Base-by-base conservation (phyloP, 2,329 filamentous ascomycete species). In the Sodiomyces alkalinus region DNA sequence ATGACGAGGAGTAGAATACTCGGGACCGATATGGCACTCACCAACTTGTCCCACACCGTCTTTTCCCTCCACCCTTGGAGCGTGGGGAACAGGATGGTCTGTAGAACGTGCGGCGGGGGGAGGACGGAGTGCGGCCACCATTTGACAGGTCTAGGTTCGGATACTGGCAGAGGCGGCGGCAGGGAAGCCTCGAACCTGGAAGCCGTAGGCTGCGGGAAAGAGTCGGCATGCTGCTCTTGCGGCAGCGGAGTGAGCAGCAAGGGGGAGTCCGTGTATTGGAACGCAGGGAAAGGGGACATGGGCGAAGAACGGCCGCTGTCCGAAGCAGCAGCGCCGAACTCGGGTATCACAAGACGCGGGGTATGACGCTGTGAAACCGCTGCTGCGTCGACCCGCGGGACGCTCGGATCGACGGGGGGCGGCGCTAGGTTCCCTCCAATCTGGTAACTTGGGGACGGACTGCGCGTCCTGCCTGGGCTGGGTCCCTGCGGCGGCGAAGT, bases 1-100 rank as follows among this genome's bases (percentile, higher is more conserved):
- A 90, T 73, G 1, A 87, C 87, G 4, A 98, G 62, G 3, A 96
- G 56, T 36, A 98, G 81, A 20, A 98, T 83, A 41, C 80, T 92
- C 1, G 86, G 81, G n/a, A 83, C 76, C 6, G 86, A 86, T 20
- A 92, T 64, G 8, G 90, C 43, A 22, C 83, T 87, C 26, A 94
- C 57, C 24, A 85, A 55, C 44, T 80, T 85, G 42, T 87, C 86
- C 73, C 76, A 83, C n/a, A 78, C 51, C n/a, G 62, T 73, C 52
- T 94, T 96, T 17, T 79, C 70, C 23, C 53, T 60, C 83, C 87
- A 98, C 16, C 68, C 74, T 38, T 74, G 76, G 17, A 98, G 54
- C 0, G 87, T 94, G 1, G 90, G 90, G 40, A 96, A 93, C 0
- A 98, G 53, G 0, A 80, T 86, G 11, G 71, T 65, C 11, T 74